Evolutionary conservation across 805 yeast genomes (phyloP), one percentile per base, ranked within the genome.

Genomic region (Candida tibetensis): DNA sequence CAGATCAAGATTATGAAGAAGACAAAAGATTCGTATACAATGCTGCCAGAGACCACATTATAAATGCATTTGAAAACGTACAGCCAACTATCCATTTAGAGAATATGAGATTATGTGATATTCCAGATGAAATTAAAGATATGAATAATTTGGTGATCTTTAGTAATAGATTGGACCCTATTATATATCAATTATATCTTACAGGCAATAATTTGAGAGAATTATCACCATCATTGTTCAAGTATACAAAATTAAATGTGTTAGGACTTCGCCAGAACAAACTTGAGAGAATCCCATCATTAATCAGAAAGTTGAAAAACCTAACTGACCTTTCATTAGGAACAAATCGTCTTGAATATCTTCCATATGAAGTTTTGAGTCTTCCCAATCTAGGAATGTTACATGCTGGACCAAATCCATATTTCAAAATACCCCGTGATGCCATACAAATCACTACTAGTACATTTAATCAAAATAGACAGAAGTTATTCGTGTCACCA

Each of bases 111-210:
- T 56, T 80, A 28, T 62, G 58, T 8, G 69, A 69, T 4, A 53
- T 80, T 3, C 85, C 86, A 1, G 78, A 75, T 36, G 82, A 78
- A 45, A 66, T 80, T 19, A 71, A 70, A 35, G 86, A 80, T 51
- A 59, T 80, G 45, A 69, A 76, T 47, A 69, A 78, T 38, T 55
- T 78, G 47, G 79, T 78, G n/a, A 53, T 73, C 5, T 68, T 71
- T 39, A 44, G 44, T 29, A 28, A 26, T n/a, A 57, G 53, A 13
- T 34, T 38, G 12, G 56, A 57, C 1, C 53, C 54, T 3, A 41
- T 45, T 3, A 46, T 58, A 25, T 69, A 67, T 44, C 79, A 79
- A 41, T 58, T 80, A 4, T 77, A 73, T 48, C 69, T 79, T 3
- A 62, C 76, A 2, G 68, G 73, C 34, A 80, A 80, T 52, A 62